Base-by-base conservation (phyloP, 2,329 filamentous ascomycete species). In the Pseudophaeomoniella oleicola region DNA sequence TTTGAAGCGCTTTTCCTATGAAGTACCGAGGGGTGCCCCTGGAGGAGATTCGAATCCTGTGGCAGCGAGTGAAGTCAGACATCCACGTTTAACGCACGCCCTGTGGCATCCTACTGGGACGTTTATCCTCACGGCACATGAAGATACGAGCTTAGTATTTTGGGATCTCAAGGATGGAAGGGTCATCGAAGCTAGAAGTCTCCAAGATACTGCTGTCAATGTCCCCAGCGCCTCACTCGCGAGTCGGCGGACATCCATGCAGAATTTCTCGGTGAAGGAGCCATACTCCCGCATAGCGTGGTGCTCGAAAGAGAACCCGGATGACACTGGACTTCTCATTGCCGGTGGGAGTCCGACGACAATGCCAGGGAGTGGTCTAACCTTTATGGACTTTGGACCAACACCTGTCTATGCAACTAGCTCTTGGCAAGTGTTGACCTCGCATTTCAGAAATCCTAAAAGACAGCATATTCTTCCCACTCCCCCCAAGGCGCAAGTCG, bases 81-180 rank as follows among this genome's bases (percentile, higher is more conserved):
- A 69, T 47, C 90, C 88, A 11, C 73, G 71, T 39, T 59, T 96
- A 42, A 84, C 78, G 1, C 82, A 93, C 47, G 87, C 85, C 1
- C 57, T 88, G 12, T 98, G 88, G 87, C 90, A 98, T 60, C 90
- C 90, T 0, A 93, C 84, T 1, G 90, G 87, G 0, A 92, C 84
- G 0, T 94, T 94, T 50, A 63, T 94, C 27, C 54, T 90, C 45
- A 93, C 85, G 0, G 82, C 78, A 1, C 82, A 94, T 51, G 86
- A 94, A 38, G 90, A 98, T 53, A 80, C 81, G 19, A 94, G 84
- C 47, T 63, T 98, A 33, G 88, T 93, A 0, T 81, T 96, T 46
- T 98, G 88, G 87, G 90, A 98, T 55, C 66, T 81, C 1, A 92
- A 86, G 49, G 88, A 96, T 51, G 85, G 84, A 5, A 76, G 82